Percentiles rank a stretch among this genome's conserved stretches.
Conservation (phyloP, 441 rosid species). For the Geranium incanum region DNA sequence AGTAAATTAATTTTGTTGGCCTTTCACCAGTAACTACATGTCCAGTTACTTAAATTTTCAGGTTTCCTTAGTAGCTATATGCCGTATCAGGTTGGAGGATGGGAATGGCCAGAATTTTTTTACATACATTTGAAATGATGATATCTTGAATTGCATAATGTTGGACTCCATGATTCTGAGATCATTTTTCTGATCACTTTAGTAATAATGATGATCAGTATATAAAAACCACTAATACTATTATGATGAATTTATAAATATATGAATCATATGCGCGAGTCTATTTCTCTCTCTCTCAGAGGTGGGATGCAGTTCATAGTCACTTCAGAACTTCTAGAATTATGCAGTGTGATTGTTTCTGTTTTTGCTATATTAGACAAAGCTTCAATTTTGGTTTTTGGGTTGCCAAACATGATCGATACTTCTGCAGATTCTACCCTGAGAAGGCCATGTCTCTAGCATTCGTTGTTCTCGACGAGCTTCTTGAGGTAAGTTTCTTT, state of each 20-base stretch:
- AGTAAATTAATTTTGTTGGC: no score
- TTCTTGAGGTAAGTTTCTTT: slow-evolving; percentile 51
- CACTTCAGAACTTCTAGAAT: neutral
- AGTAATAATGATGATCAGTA: no score
- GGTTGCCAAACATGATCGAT: neutral
- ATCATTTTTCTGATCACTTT: neutral
- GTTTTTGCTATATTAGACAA: neutral
- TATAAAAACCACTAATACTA: no score
- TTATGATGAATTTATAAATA: no score
- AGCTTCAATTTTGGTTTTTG: neutral
- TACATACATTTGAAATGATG: no score
- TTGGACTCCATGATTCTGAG: neutral
- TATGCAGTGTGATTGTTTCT: neutral
- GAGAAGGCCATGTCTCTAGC: slow-evolving; percentile 69
- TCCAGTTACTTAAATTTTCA: neutral
- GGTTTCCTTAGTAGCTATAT: neutral
- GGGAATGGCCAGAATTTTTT: no score
- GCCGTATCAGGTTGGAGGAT: no score
- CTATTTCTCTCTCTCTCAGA: neutral
- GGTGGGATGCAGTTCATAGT: neutral
- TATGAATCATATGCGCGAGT: neutral
- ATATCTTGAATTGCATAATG: neutral
- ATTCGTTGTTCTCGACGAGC: slow-evolving; percentile 53
- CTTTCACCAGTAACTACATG: neutral
- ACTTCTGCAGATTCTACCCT: slow-evolving; percentile 54